A percentile compares a stretch with the other conserved stretches of the same genome.
phyloP scores from a whole-genome alignment of 1,139 yeast genomes.

The Suhomyces ambrosiae region DNA sequence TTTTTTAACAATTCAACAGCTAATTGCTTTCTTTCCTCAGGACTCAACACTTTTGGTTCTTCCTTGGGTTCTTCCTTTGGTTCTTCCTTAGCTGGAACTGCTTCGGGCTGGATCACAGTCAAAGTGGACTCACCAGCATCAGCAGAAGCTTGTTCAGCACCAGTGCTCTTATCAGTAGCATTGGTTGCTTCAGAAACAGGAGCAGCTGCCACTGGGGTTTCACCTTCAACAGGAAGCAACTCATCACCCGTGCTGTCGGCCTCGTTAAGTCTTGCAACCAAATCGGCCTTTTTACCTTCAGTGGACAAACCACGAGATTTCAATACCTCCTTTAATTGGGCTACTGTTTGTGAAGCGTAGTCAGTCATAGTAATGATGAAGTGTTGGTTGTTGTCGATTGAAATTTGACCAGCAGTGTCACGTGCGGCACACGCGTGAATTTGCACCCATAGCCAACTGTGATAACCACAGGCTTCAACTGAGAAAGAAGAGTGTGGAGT shows the following conservation, averaged over 20 bases:
- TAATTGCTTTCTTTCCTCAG: conserved; percentile 69
- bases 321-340: conserved; percentile 79
- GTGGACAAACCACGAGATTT: conserved; percentile 67
- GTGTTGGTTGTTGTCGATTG: conserved; percentile 4
- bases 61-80: conserved; percentile 19
- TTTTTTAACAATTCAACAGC: conserved; percentile 70
- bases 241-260: conserved; percentile 14
- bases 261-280: conserved; percentile 67
- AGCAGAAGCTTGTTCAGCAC: conserved; percentile 18
- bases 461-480: too few species aligned
- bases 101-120: conserved; percentile 16
- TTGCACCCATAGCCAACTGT: background rate
- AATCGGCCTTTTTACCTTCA: conserved; percentile 84
- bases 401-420: too few species aligned
- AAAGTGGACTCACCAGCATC: conserved; percentile 16
- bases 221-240: conserved; percentile 18
- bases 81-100: conserved; percentile 19
- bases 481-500: too few species aligned
- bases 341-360: conserved; percentile 70
- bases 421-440: too few species aligned
- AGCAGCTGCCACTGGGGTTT: conserved; percentile 19
- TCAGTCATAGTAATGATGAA: conserved; percentile 47
- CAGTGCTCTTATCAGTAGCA: conserved; percentile 15
- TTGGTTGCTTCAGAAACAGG: conserved; percentile 18
- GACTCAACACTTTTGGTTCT: conserved; percentile 46